Percentiles rank a stretch among this genome's conserved stretches.
Conservation (phyloP, 2,329 filamentous ascomycete species). For the Stachybotrys chartarum region DNA sequence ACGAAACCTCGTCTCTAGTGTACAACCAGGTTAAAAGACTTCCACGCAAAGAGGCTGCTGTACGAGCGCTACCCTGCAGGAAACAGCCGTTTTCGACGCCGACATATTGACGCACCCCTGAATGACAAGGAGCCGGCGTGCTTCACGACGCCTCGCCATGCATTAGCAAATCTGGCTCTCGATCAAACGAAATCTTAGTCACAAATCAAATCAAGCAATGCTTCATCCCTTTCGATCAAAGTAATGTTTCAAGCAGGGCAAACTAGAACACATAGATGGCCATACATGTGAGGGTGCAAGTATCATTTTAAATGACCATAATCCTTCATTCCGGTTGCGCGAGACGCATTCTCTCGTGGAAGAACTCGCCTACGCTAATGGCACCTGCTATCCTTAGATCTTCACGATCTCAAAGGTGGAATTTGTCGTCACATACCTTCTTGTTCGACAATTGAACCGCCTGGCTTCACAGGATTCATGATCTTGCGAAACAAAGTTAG, state of each 20-base stretch:
- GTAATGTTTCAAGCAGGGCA: no score
- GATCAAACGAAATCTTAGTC: no score
- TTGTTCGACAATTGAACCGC: background rate
- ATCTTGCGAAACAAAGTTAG: background rate
- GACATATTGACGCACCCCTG: conserved; percentile 41
- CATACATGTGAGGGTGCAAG: no score
- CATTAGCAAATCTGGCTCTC: no score
- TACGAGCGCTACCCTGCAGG: conserved; percentile 28
- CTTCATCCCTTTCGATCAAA: no score
- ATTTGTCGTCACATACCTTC: background rate
- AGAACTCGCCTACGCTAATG: background rate
- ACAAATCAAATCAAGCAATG: no score
- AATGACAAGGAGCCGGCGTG: conserved; percentile 32
- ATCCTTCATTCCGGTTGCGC: background rate
- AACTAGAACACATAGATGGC: no score
- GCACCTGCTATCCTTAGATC: background rate
- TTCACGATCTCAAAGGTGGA: background rate
- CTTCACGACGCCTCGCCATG: conserved; percentile 34
- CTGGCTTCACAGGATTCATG: background rate
- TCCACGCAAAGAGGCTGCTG: conserved; percentile 24
- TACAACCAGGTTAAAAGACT: conserved; percentile 20
- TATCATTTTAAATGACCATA: background rate
- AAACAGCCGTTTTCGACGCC: conserved; percentile 37
- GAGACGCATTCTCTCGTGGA: background rate
- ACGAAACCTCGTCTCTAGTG: no score